These are phyloP conservation scores for Basidiobolus meristosporus DNA, from an alignment of 371 early-diverging fungal species.

Conservation along the genomic window DNA sequence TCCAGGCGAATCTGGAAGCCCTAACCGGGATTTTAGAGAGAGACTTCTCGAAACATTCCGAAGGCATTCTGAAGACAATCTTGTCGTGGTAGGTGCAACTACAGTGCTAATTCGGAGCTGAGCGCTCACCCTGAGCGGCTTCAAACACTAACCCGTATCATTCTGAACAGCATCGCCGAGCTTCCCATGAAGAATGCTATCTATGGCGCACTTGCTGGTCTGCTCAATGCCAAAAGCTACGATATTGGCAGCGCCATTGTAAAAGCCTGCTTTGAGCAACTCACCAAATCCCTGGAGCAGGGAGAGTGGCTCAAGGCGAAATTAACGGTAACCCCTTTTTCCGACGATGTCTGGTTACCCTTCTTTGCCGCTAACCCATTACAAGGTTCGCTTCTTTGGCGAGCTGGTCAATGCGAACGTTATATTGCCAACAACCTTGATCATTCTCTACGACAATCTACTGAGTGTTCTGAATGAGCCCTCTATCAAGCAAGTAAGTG, in stretches of 20 bases:
- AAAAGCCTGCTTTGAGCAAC: no score
- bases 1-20: neutral
- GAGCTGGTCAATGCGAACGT: slow-evolving; percentile 63
- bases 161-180: neutral
- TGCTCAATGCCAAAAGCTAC: no score
- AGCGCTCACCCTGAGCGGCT: no score
- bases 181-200: neutral
- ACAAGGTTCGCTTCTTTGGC: slow-evolving; percentile 51
- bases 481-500: no score
- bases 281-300: no score
- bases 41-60: neutral
- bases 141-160: no score
- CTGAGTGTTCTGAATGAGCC: slow-evolving; percentile 31
- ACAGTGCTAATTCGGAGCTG: neutral
- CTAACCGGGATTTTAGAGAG: neutral
- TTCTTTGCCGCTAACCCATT: neutral
- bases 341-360: neutral
- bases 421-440: slow-evolving; percentile 36
- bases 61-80: neutral
- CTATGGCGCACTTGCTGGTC: neutral
- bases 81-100: neutral
- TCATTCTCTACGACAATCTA: slow-evolving; percentile 34
- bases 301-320: neutral
- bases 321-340: neutral
- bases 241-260: no score